These are phyloP conservation scores for Cicer cuneatum DNA, from an alignment of 306 rosid species.

Conservation along the genomic window DNA sequence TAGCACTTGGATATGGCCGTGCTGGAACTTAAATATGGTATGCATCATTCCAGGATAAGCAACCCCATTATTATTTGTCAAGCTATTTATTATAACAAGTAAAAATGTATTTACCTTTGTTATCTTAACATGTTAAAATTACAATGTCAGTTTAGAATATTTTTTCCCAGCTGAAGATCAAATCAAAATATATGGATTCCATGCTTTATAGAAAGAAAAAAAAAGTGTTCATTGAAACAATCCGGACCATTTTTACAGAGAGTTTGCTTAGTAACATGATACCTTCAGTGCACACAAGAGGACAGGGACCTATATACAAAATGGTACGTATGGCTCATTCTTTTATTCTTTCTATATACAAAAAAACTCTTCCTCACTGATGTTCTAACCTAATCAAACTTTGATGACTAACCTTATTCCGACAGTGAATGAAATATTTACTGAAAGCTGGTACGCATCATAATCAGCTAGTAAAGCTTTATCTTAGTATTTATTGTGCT, in stretches of 20 bases:
- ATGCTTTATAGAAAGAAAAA: background rate
- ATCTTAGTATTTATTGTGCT: slow-evolving; percentile 67
- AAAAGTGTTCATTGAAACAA: background rate
- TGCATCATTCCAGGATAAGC: background rate
- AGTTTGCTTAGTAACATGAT: background rate
- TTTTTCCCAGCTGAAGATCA: background rate
- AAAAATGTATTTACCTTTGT: background rate
- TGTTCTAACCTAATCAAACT: background rate
- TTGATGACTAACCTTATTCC: slow-evolving; percentile 32
- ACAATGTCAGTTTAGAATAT: background rate
- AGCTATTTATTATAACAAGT: too few species aligned
- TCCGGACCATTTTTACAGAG: background rate
- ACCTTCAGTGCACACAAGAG: background rate
- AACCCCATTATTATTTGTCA: too few species aligned
- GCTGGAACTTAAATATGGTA: background rate
- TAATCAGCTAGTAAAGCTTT: slow-evolving; percentile 61
- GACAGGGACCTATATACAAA: background rate
- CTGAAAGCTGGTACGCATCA: slow-evolving; percentile 31
- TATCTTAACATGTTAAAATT: background rate
- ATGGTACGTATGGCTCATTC: background rate
- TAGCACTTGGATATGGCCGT: background rate
- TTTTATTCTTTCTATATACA: background rate
- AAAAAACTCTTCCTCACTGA: background rate
- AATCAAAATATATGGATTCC: background rate
- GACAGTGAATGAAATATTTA: slow-evolving; percentile 12